These are phyloP conservation scores for Boletus semigastroideus DNA, from an alignment of 1,284 basidiomycete genomes.

Conservation along the genomic window DNA sequence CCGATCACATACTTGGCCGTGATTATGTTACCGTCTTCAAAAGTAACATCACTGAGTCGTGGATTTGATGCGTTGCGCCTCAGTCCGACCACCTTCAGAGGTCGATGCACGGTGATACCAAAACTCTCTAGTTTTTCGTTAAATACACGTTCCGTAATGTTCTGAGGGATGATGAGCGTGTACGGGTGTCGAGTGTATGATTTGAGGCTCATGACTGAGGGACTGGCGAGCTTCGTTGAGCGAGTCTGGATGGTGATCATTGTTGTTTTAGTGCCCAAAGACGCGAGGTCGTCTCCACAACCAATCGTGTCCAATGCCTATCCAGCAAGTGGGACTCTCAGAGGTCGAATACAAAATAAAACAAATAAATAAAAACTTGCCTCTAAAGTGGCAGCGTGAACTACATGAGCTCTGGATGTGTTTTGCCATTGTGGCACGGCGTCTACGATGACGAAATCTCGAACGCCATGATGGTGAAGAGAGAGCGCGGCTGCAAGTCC, in stretches of 20 bases:
- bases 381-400: slow-evolving; percentile 49
- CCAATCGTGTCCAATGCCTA: slow-evolving; percentile 45
- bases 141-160: slow-evolving; percentile 46
- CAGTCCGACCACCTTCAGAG: slow-evolving; percentile 30
- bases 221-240: slow-evolving; percentile 25
- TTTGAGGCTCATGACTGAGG: slow-evolving; percentile 36
- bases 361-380: slow-evolving; percentile 12
- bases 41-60: slow-evolving; percentile 40
- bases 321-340: too few species aligned
- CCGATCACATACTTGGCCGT: slow-evolving; percentile 51
- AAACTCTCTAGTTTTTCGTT: slow-evolving; percentile 35
- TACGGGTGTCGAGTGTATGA: slow-evolving; percentile 47
- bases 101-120: slow-evolving; percentile 23
- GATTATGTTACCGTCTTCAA: slow-evolving; percentile 49
- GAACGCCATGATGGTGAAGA: slow-evolving; percentile 32
- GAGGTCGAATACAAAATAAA: neutral
- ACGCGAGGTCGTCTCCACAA: slow-evolving; percentile 42
- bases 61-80: slow-evolving; percentile 24
- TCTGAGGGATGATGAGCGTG: slow-evolving; percentile 46
- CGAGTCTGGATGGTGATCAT: slow-evolving; percentile 34
- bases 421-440: slow-evolving; percentile 30
- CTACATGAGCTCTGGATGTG: slow-evolving; percentile 42
- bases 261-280: slow-evolving; percentile 38
- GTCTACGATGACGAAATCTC: slow-evolving; percentile 50
- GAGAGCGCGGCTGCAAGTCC: slow-evolving; percentile 16